These are phyloP conservation scores for Ceratobasidium theobromae DNA, from an alignment of 1,284 basidiomycete genomes.

Conservation along the genomic window DNA sequence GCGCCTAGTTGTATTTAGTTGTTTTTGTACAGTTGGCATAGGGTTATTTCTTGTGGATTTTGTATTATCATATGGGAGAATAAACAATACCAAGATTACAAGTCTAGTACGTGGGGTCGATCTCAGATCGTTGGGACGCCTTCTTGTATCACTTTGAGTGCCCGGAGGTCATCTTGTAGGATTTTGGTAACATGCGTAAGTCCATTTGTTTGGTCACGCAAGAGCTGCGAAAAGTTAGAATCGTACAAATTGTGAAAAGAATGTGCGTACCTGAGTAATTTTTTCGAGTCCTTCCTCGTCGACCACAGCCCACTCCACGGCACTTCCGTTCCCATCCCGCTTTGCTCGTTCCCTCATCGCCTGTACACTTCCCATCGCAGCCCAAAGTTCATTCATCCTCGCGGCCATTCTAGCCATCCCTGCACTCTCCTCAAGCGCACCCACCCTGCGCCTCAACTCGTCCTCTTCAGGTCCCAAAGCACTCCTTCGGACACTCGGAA, in stretches of 20 bases:
- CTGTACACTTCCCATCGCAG: conserved; percentile 74
- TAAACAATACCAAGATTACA: not conserved
- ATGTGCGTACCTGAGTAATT: conserved; percentile 65
- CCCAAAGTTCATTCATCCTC: conserved; percentile 84
- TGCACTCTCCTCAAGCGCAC: conserved; percentile 72
- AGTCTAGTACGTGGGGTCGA: not conserved
- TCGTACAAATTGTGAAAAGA: not conserved
- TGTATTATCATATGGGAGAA: conserved; percentile 6
- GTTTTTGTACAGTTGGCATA: not conserved
- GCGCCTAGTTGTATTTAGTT: not conserved
- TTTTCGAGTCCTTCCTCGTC: conserved; percentile 80
- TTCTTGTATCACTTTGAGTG: conserved; percentile 63
- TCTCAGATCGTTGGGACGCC: conserved; percentile 11
- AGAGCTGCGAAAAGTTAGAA: conserved; percentile 52
- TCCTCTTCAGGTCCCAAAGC: conserved; percentile 84
- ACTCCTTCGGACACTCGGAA: conserved; percentile 74
- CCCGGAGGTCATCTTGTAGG: conserved; percentile 64
- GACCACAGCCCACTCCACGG: conserved; percentile 70
- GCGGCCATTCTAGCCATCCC: conserved; percentile 66
- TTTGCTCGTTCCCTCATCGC: conserved; percentile 60
- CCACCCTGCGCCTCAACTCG: conserved; percentile 63
- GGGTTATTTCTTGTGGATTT: not conserved
- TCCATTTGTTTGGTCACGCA: conserved; percentile 77
- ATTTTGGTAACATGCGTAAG: conserved; percentile 77
- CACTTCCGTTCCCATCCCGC: conserved; percentile 43